phyloP scores from a whole-genome alignment of 441 rosid genomes.

The Pelargonium fulgidum region DNA sequence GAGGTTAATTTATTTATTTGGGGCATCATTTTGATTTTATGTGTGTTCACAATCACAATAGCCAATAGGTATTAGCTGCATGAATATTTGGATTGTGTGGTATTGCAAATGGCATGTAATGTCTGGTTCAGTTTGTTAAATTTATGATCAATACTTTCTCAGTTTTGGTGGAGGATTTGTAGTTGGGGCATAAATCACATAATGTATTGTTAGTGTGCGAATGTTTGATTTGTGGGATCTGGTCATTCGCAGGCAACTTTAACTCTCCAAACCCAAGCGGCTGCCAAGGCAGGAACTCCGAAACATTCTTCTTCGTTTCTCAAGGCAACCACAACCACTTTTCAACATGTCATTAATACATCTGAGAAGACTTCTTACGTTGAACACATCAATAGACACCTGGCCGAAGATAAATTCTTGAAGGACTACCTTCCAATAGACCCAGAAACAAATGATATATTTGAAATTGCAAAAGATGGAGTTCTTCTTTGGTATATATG shows the following conservation, averaged over 20 bases:
- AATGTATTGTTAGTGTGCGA: background rate
- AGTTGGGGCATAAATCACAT: background rate
- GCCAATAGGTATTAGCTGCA: background rate
- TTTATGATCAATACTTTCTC: background rate
- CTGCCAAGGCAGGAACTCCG: constrained; percentile 47
- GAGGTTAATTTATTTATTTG: constrained; percentile 17
- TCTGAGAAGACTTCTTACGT: constrained; percentile 93
- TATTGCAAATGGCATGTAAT: constrained; percentile 5
- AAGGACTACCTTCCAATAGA: constrained; percentile 73
- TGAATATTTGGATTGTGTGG: background rate
- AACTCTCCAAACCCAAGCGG: constrained; percentile 63
- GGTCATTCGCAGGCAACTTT: constrained; percentile 53
- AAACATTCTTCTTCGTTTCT: constrained; percentile 70
- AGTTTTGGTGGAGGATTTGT: background rate
- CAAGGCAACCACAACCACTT: constrained; percentile 78
- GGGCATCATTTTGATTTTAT: background rate
- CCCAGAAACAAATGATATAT: constrained; percentile 65
- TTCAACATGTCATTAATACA: constrained; percentile 80
- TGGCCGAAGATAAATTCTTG: constrained; percentile 83
- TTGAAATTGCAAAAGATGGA: constrained; percentile 87
- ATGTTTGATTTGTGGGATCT: constrained; percentile 8
- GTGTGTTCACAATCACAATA: background rate
- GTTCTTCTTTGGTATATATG: constrained; percentile 83
- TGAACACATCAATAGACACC: constrained; percentile 69
- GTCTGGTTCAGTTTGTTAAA: constrained; percentile 6